Base-by-base conservation (phyloP, 805 yeast genomes). In the Nakazawaea pomicola region DNA sequence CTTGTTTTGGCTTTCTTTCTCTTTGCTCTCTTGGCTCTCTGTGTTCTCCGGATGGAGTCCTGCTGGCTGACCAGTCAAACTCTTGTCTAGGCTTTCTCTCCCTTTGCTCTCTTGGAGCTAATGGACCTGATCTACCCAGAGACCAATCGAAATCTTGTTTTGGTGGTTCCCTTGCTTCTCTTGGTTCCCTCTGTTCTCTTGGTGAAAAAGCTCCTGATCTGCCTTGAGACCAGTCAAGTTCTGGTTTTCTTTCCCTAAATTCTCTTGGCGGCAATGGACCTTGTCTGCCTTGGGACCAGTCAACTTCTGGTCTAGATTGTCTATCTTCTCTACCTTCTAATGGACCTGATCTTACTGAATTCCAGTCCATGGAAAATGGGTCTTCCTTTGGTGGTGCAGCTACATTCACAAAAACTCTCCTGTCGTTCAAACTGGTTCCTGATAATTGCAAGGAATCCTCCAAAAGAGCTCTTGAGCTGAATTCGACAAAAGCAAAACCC, bases 191-290 rank as follows among this genome's bases (percentile, higher is more conserved):
- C 40, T 28, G 50, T 29, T 51, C 60, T 53, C 33, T 29, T 18
- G 43, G 42, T 27, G 40, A 33, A 35, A 19, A 30, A 30, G 29
- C 35, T 19, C 16, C 66, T 29, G 57, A 55, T 55, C 78, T 64
- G 36, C 71, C 76, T 10, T 67, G 47, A 41, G 70, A 65, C 78
- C 86, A 80, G 60, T 82, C 87, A 40, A 78, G 61, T 23, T 76
- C 76, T 36, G 77, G 75, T 53, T 71, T 80, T 51, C 69, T 49
- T 37, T 52, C 56, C 30, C 54, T 55, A 27, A 17, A 14, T 48
- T 62, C 67, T 52, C 70, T 60, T 40, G 67, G 57, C 37, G 66
- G 65, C 42, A 58, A 56, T 9, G 55, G 52, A 38, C 51, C 67
- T 27, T 56, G 54, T 55, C 78, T 65, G 34, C 70, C 76, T 8